These are phyloP conservation scores for Saccharomycopsis fodiens DNA, from an alignment of 805 yeast species.

Conservation along the genomic window DNA sequence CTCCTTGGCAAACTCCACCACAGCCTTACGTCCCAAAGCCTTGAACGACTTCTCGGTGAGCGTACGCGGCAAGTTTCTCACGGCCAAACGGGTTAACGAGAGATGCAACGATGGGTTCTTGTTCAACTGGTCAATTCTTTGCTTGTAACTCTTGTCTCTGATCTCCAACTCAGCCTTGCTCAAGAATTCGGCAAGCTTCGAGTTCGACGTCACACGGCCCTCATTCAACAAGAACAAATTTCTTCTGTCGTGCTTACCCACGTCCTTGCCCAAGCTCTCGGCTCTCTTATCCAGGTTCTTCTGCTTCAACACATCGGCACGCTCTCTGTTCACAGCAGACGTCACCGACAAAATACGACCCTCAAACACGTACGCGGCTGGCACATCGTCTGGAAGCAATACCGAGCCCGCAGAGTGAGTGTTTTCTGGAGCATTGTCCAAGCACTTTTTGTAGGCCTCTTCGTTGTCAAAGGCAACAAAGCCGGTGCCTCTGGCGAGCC, in stretches of 20 bases:
- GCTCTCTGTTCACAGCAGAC: constrained; percentile 78
- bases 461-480: constrained; percentile 76
- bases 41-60: constrained; percentile 84
- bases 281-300: constrained; percentile 66
- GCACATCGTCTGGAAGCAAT: constrained; percentile 86
- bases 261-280: constrained; percentile 71
- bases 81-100: constrained; percentile 90
- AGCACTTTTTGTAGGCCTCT: constrained; percentile 58
- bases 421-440: constrained; percentile 70
- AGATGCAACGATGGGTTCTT: constrained; percentile 88
- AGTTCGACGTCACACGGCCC: constrained; percentile 79
- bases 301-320: constrained; percentile 69
- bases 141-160: constrained; percentile 78
- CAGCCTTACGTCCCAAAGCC: constrained; percentile 89
- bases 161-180: constrained; percentile 71
- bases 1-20: constrained; percentile 89
- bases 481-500: constrained; percentile 88
- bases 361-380: constrained; percentile 81
- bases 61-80: constrained; percentile 88
- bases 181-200: constrained; percentile 66
- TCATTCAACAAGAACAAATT: constrained; percentile 83
- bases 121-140: constrained; percentile 83
- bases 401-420: constrained; percentile 47
- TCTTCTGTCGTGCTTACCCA: constrained; percentile 75
- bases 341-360: constrained; percentile 84